Percentiles rank a stretch among this genome's conserved stretches.
phyloP scores from a whole-genome alignment of 192 early-diverging fungal genomes.

The Coemansia sp. region DNA sequence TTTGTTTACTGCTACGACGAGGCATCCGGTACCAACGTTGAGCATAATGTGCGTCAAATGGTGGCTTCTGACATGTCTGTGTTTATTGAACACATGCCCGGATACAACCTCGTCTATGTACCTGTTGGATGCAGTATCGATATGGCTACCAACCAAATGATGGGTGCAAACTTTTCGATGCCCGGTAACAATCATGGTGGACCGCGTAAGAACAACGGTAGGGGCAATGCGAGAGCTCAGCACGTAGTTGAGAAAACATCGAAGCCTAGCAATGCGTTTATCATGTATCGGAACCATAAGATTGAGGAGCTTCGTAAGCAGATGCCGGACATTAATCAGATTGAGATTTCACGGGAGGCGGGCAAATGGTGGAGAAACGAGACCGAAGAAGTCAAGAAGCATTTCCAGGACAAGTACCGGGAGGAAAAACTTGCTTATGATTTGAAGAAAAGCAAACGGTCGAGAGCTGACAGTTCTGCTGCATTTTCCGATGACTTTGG shows the following conservation, averaged over 20 bases:
- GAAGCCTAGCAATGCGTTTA: constrained; percentile 51
- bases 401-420: constrained; percentile 33
- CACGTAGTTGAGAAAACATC: constrained; percentile 6
- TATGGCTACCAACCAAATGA: constrained; percentile 1
- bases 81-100: constrained; percentile 37
- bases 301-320: constrained; percentile 38
- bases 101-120: constrained; percentile 31
- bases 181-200: neutral
- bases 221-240: neutral
- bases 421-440: constrained; percentile 45
- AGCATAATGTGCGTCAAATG: constrained; percentile 32
- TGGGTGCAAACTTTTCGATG: neutral
- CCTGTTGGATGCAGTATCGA: constrained; percentile 16
- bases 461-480: constrained; percentile 9
- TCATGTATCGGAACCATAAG: constrained; percentile 56
- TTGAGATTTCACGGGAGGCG: constrained; percentile 49
- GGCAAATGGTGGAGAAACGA: constrained; percentile 48
- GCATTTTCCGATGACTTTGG: neutral
- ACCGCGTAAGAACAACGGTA: neutral
- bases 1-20: constrained; percentile 28
- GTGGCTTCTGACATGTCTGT: constrained; percentile 21
- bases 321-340: constrained; percentile 52
- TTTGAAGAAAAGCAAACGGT: constrained; percentile 35
- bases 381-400: constrained; percentile 51
- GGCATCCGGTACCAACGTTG: constrained; percentile 9